Evolutionary conservation across 371 early-diverging fungal species (phyloP).

Genomic region (Circinella umbellata): DNA sequence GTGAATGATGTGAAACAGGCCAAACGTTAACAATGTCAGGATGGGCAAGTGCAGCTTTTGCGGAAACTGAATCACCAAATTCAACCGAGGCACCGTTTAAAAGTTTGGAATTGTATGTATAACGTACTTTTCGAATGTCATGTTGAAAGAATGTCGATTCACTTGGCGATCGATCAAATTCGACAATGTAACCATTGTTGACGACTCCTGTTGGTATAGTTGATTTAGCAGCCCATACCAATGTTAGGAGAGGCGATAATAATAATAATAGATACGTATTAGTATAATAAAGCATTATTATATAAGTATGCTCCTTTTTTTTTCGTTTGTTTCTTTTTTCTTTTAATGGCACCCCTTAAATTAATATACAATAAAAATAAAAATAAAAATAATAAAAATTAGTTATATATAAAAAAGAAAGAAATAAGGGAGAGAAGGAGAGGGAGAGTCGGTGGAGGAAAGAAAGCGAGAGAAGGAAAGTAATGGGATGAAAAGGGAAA

Average conservation of each 20-base stretch:
- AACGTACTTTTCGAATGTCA: constrained; percentile 18
- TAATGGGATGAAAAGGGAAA: constrained; percentile 2
- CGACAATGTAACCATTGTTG: constrained; percentile 22
- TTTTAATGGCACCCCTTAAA: background rate
- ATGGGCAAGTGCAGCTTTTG: constrained; percentile 18
- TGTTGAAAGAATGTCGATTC: constrained; percentile 8
- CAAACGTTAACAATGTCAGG: constrained; percentile 28
- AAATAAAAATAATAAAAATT: no score
- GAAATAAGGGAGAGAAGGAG: background rate
- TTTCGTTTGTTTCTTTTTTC: no score
- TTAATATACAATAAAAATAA: background rate
- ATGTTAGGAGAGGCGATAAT: background rate
- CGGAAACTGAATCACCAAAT: constrained; percentile 21
- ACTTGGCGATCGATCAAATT: constrained; percentile 7
- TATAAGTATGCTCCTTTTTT: background rate
- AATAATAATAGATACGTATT: no score
- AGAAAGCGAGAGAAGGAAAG: constrained; percentile 6
- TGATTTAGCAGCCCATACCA: background rate
- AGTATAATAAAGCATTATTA: background rate
- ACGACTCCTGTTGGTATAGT: background rate
- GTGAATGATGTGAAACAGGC: constrained; percentile 34
- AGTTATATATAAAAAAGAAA: background rate
- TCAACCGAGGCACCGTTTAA: constrained; percentile 35
- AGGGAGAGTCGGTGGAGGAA: background rate
- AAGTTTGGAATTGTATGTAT: constrained; percentile 35